Evolutionary conservation across 1,139 yeast species (phyloP), one percentile per base, ranked within the genome.

Genomic region (Yamadazyma membranifaciens): DNA sequence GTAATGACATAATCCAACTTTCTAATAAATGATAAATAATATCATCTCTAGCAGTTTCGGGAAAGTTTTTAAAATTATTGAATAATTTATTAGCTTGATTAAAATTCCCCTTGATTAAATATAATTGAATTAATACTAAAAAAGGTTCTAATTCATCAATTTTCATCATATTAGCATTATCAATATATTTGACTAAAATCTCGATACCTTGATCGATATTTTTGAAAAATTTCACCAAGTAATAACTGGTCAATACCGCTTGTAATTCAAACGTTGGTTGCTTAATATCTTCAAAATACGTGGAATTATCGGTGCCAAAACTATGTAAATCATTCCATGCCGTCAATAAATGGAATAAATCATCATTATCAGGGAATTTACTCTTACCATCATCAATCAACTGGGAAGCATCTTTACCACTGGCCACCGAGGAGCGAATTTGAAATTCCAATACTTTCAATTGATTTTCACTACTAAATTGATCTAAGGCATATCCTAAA

Each of bases 21-120:
- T 85, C 92, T 40, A 83, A 73, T 12, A 84, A 70, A 52, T 82
- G 85, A 60, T 74, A 83, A 37, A 83, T 75, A 39, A 84, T 77
- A 51, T 75, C 78, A 58, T 85, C 94, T 55, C 81, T 78, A 16
- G 86, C 73, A 63, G 55, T 48, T 28, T 56, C 60, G 3, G 68
- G 65, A 41, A 83, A 79, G 43, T 59, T 63, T 47, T 62, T 59
- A 46, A 71, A 66, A 37, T 51, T 56, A 44, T 54, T 52, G 43
- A 69, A 69, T 32, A 69, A 55, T 41, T 62, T 62, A 46, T 56
- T 55, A 38, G 78, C 78, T 34, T 60, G 59, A 16, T 59, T 47
- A 45, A 63, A 62, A 43, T 67, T 63, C 12, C 75, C 78, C 39
- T 67, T 61, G 33, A 64, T 50, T 51, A 73, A 61, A 49, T 72